phyloP scores from a whole-genome alignment of 2,329 filamentous ascomycete genomes.

The Gaeumannomyces sp. region DNA sequence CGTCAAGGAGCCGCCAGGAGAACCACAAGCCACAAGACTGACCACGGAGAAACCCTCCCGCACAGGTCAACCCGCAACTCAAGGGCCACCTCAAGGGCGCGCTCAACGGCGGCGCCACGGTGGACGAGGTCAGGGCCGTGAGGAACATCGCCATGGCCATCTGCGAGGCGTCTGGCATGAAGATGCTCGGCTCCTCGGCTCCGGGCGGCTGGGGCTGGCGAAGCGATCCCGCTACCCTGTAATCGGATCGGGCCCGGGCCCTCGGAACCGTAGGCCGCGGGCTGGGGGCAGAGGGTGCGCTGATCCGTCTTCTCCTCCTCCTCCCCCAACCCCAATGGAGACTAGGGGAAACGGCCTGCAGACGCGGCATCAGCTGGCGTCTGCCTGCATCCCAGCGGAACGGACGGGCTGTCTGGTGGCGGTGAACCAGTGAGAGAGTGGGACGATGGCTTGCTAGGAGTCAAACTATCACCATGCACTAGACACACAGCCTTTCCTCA shows the following conservation, averaged over 20 bases:
- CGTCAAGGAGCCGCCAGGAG: background rate
- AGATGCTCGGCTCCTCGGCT: constrained; percentile 26
- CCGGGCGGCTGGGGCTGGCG: constrained; percentile 40
- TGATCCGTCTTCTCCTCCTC: too few relatives aligned
- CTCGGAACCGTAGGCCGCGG: background rate
- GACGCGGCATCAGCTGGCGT: background rate
- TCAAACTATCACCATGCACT: background rate
- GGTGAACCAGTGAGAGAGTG: background rate
- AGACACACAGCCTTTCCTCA: background rate
- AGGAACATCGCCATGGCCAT: constrained; percentile 38
- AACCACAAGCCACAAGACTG: background rate
- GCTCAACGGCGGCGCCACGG: constrained; percentile 41
- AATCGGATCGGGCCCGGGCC: constrained; percentile 11
- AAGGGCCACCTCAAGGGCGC: constrained; percentile 47
- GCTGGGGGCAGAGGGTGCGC: too few relatives aligned
- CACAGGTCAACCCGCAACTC: constrained; percentile 43
- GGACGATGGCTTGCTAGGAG: background rate
- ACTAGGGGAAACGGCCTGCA: background rate
- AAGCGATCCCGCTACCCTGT: constrained; percentile 35
- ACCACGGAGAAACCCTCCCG: background rate
- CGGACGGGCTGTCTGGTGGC: too few relatives aligned
- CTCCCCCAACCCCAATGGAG: background rate
- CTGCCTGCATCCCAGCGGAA: background rate
- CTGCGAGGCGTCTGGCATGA: constrained; percentile 42
- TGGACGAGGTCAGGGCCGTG: constrained; percentile 42